phyloP scores from a whole-genome alignment of 768 basidiomycete species.

The Tremella yokohamensis region DNA sequence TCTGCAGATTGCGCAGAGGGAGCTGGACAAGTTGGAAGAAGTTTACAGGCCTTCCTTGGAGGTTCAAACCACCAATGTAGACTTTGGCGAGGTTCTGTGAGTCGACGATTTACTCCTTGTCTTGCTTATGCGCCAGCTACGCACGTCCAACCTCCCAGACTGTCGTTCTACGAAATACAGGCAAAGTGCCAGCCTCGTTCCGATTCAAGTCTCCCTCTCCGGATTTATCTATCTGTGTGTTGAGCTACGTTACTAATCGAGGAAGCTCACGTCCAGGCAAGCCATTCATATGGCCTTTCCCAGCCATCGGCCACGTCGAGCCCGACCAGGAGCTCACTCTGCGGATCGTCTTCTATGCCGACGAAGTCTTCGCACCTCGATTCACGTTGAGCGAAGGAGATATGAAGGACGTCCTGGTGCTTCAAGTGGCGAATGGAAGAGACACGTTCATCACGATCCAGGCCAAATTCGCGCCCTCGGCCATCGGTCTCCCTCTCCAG shows the following conservation, averaged over 20 bases:
- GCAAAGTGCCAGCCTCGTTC: slow-evolving; percentile 33
- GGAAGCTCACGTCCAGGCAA: slow-evolving; percentile 27
- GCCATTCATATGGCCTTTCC: slow-evolving; percentile 31
- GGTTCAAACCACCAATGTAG: slow-evolving; percentile 23
- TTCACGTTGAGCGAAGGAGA: slow-evolving; percentile 32
- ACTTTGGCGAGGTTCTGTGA: slow-evolving; percentile 36
- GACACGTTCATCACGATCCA: slow-evolving; percentile 41
- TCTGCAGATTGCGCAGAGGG: slow-evolving; percentile 18
- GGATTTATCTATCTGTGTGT: slow-evolving; percentile 35
- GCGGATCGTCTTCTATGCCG: slow-evolving; percentile 23
- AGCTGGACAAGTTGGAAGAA: slow-evolving; percentile 38
- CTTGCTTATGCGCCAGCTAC: slow-evolving; percentile 14
- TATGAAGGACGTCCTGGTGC: slow-evolving; percentile 40
- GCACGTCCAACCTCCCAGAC: slow-evolving; percentile 15
- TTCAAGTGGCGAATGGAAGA: slow-evolving; percentile 35
- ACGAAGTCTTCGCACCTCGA: slow-evolving; percentile 18
- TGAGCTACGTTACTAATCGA: too few species aligned
- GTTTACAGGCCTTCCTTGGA: slow-evolving; percentile 33
- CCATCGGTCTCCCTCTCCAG: slow-evolving; percentile 26
- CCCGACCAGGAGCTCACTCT: slow-evolving; percentile 24
- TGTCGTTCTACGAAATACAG: slow-evolving; percentile 28
- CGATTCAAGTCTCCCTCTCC: slow-evolving; percentile 30
- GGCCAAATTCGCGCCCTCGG: slow-evolving; percentile 25
- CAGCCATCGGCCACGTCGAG: slow-evolving; percentile 21
- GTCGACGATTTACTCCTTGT: background rate